Base-by-base conservation (phyloP, 768 basidiomycete genomes). In the Leccinum truebloodii region DNA sequence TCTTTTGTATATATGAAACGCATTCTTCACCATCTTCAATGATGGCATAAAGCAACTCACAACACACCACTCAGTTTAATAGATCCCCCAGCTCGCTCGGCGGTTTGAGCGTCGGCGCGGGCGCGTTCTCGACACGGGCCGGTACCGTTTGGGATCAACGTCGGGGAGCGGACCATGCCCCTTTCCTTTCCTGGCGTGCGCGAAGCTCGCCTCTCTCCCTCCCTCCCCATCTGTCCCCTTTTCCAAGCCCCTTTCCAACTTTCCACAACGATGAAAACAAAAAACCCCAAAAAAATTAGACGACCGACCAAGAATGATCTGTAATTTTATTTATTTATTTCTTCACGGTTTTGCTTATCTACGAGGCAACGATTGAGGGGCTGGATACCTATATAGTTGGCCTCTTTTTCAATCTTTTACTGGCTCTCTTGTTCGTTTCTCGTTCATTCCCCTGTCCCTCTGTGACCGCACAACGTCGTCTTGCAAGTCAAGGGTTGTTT, bases 71-170 rank as follows among this genome's bases (percentile, higher is more conserved):
- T 0, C 34, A 34, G 34, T 34, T 34, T 13, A 4, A 69, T 75
- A 20, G 77, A 22, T 81, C 78, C 0, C 81, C 81, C 22, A 54
- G 69, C 39, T 73, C 73, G 4, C 34, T 71, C 18, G 67, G 71
- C 3, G 65, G 70, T 0, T 71, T 69, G 39, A 72, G 68, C 55
- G 63, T 64, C 24, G 71, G 71, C 22, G 72, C 50, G 1, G 65
- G 67, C 12, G 66, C 73, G 6, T 67, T n/a, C n/a, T n/a, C n/a
- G n/a, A n/a, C n/a, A n/a, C n/a, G 75, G 71, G 3, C 72, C 68
- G 7, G 56, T 71, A 7, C 73, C 67, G 3, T 76, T 72, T 63
- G 61, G 66, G 0, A 73, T 73, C 63, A 73, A 73, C 24, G 69
- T 63, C 0, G 8, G 70, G 70, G 5, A 41, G 39, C 63, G 77